Base-by-base conservation (phyloP, 345 rosid genomes). In the Pistacia atlantica region DNA sequence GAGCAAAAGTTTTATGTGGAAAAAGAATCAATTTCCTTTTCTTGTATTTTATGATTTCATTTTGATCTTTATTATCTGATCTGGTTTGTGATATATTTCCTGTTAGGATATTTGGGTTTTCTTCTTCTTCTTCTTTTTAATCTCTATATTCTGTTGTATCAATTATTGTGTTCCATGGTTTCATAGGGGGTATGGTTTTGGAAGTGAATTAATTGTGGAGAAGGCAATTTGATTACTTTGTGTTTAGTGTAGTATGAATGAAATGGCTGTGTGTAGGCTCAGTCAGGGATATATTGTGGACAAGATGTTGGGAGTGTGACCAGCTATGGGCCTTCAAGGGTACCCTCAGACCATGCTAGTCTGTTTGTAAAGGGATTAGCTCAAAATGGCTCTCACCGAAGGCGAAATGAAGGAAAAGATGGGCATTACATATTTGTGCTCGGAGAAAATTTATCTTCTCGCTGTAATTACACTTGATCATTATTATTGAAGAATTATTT, bases 391-490 rank as follows among this genome's bases (percentile, higher is more conserved):
- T 84, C 88, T 79, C 90, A 90, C 78, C 92, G 85, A 31, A 81
- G 92, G 91, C 89, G 86, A 79, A 86, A 84, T 18, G 92, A 87
- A 85, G 91, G 89, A 89, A 91, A 91, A 86, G 95, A 91, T 80
- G 95, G 92, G 52, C 91, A 87, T 86, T 90, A 86, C 88, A 77
- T 86, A 83, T 90, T 89, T 85, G 88, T 85, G 22, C 80, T 87
- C 58, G 92, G 92, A 84, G 92, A 90, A 79, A 89, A 90, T 84
- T 84, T 90, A 84, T 87, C 92, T 51, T 78, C 89, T 80, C 92
- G 90, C 83, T 90, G 95, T 90, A 90, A 87, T 82, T 82, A 81
- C 85, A 73, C 89, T 87, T 71, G 61, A 85, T 78, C 84, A 79
- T 84, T 81, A 66, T 83, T 81, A 66, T 81, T 82, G 54, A 75